Conservation (phyloP, 2,329 filamentous ascomycete genomes). For the Ambrosiella beaveri region DNA sequence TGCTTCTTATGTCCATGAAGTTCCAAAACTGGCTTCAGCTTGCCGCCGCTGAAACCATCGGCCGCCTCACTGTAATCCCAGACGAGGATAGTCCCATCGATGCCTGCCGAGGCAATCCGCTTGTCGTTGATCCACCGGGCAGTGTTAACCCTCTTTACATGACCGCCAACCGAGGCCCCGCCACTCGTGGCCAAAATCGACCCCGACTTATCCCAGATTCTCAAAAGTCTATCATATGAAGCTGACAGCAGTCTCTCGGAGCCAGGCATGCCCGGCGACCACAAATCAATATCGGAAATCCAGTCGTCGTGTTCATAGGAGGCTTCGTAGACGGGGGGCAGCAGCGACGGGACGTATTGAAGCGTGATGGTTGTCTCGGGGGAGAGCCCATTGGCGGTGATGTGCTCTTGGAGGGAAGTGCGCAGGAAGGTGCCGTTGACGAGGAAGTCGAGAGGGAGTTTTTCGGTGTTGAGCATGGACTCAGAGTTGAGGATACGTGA, state of each 20-base stretch:
- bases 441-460: constrained; percentile 80
- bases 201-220: constrained; percentile 83
- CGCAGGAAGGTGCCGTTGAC: constrained; percentile 86
- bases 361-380: constrained; percentile 73
- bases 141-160: constrained; percentile 62
- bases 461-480: constrained; percentile 47
- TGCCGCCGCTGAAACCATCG: constrained; percentile 46
- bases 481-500: constrained; percentile 55
- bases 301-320: constrained; percentile 97
- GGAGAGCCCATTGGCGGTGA: constrained; percentile 70
- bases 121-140: constrained; percentile 69
- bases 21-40: constrained; percentile 59
- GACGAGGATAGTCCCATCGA: constrained; percentile 71
- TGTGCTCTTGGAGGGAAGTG: constrained; percentile 78
- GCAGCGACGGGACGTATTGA: constrained; percentile 82
- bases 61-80: constrained; percentile 70
- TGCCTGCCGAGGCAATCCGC: constrained; percentile 56
- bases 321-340: constrained; percentile 75
- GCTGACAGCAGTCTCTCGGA: constrained; percentile 60
- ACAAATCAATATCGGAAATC: constrained; percentile 73
- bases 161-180: constrained; percentile 48
- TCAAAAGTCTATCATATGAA: constrained; percentile 75
- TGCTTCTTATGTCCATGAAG: constrained; percentile 65
- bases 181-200: constrained; percentile 64
- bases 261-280: constrained; percentile 43